Evolutionary conservation across 2,329 filamentous ascomycete genomes (phyloP).

Genomic region (Fusarium longipes): DNA sequence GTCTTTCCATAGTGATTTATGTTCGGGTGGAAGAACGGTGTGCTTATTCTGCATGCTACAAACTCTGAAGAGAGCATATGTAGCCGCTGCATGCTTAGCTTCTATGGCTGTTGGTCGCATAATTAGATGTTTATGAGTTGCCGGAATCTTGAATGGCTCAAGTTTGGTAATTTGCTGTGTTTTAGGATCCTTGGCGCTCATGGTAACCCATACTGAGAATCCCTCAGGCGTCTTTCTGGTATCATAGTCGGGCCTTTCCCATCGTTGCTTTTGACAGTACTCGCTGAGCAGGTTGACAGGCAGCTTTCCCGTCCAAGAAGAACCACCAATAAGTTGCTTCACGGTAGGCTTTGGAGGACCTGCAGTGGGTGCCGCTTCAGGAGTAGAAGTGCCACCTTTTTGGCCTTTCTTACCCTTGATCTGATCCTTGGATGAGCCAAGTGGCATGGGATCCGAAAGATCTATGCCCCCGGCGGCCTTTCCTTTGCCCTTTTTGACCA

Average conservation of each 20-base stretch:
- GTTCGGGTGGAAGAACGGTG: conserved; percentile 91
- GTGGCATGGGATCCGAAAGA: conserved; percentile 50
- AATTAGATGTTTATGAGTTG: conserved; percentile 79
- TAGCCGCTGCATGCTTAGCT: conserved; percentile 91
- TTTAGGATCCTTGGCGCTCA: conserved; percentile 81
- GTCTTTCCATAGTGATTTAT: conserved; percentile 91
- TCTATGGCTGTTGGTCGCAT: conserved; percentile 84
- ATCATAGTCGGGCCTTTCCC: conserved; percentile 93
- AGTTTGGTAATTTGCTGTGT: conserved; percentile 81
- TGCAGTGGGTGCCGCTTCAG: conserved; percentile 50
- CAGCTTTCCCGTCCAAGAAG: conserved; percentile 97
- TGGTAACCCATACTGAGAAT: conserved; percentile 82
- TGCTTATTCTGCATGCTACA: conserved; percentile 97
- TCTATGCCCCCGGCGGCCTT: conserved; percentile 52
- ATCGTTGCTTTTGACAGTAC: conserved; percentile 95
- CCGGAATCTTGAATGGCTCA: conserved; percentile 84
- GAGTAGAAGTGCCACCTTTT: conserved; percentile 46
- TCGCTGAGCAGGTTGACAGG: conserved; percentile 94
- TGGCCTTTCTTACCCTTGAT: conserved; percentile 57
- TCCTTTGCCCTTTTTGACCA: conserved; percentile 66
- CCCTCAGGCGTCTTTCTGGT: conserved; percentile 80
- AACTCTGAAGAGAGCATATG: conserved; percentile 89
- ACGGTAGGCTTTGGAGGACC: conserved; percentile 70
- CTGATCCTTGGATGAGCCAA: conserved; percentile 56
- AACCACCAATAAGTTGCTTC: conserved; percentile 89